phyloP scores from a whole-genome alignment of 129 eudicot genomes.

The Apium graveolens region DNA sequence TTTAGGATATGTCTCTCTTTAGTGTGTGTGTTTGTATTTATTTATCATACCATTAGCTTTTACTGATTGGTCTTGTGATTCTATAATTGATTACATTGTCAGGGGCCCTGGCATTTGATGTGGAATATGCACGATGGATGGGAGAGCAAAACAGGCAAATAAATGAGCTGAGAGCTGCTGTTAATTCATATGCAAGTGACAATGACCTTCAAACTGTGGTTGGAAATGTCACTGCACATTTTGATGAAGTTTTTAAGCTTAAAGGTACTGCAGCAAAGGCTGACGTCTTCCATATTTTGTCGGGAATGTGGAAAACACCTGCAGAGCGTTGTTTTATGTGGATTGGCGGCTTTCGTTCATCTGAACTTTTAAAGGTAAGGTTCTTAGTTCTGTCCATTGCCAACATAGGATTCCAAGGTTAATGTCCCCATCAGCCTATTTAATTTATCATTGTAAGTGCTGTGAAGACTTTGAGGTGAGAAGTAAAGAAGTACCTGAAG shows the following conservation, averaged over 20 bases:
- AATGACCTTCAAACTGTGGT: constrained; percentile 66
- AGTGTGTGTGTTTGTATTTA: not conserved
- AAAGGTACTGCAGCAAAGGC: constrained; percentile 80
- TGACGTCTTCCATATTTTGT: constrained; percentile 88
- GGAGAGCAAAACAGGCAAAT: constrained; percentile 77
- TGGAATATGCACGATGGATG: constrained; percentile 75
- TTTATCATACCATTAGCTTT: not conserved
- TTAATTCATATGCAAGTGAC: constrained; percentile 74
- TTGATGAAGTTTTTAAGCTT: constrained; percentile 60
- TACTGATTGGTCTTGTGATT: not conserved
- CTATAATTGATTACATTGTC: constrained; percentile 10
- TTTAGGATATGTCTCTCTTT: not conserved
- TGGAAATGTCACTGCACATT: constrained; percentile 62
- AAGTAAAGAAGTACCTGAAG: not conserved
- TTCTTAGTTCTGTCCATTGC: not conserved
- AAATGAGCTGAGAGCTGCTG: constrained; percentile 76
- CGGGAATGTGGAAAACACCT: constrained; percentile 98
- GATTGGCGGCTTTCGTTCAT: constrained; percentile 96
- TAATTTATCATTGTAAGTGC: not conserved
- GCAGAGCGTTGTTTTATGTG: constrained; percentile 95
- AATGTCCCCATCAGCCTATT: not conserved
- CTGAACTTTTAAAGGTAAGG: constrained; percentile 82
- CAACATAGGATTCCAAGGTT: not conserved
- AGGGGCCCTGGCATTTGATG: constrained; percentile 94
- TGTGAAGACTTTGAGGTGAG: not conserved